Base-by-base conservation (phyloP, 176 grass and related monocot genomes). In the Saccharum spontaneum region DNA sequence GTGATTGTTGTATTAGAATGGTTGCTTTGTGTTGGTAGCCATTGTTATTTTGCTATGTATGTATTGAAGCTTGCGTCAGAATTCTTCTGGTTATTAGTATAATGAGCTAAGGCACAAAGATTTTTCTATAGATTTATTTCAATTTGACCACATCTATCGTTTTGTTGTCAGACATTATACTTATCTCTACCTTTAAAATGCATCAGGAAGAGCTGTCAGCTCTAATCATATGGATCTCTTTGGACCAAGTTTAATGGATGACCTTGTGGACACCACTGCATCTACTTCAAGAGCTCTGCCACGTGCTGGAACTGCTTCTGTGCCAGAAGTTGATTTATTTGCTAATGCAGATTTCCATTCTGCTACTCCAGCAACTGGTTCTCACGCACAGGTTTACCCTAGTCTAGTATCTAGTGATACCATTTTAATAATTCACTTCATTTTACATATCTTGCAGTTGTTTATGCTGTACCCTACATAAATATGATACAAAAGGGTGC, bases 291-390 rank as follows among this genome's bases (percentile, higher is more conserved):
- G 54, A 59, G 63, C 17, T 49, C 64, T 72, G 46, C 18, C 37
- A 73, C 82, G 46, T 30, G 34, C 34, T 80, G 61, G 79, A 46
- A 62, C 40, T 72, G 60, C 55, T 82, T 30, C 83, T 86, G 83
- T 75, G 14, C 38, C 79, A 69, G 73, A 85, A 72, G 64, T 83
- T 85, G 91, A 93, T 84, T 88, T 96, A 91, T 93, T 96, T 91
- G 86, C 88, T 6, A 66, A 73, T 86, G 37, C 77, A 40, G 52
- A 65, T 50, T 93, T 93, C 72, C 84, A 89, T 62, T 87, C 81
- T 75, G 73, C 72, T 8, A 20, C 80, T 72, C 80, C 82, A 62
- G 71, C 77, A 71, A 28, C 79, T 67, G 33, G 36, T 78, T 86
- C 83, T 82, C 54, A 36, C 0, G 0, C 78, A 71, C 66, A 38